Base-by-base conservation (phyloP, 306 rosid genomes). In the Elaeagnus macrophylla region DNA sequence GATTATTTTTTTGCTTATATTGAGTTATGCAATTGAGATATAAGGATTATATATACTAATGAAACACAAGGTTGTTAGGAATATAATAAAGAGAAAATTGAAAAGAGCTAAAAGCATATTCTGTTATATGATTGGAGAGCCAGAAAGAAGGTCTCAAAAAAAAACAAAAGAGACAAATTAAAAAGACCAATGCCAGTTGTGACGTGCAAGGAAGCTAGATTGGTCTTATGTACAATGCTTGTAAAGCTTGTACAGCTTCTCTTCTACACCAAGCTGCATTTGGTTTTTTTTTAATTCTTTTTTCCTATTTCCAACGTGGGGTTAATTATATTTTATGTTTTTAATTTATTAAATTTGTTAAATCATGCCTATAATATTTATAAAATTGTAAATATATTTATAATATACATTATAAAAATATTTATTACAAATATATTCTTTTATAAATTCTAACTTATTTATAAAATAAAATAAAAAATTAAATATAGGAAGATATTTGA, bases 161-260 rank as follows among this genome's bases (percentile, higher is more conserved):
- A 61, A 19, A 0, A 10, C 35, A 59, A 37, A n/a, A 50, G 38
- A 13, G 11, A 14, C n/a, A 39, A 13, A 10, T 15, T 13, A 39
- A 47, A 51, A 7, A 18, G 9, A 6, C 37, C 12, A 40, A 14
- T 25, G 45, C 25, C 12, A 10, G 11, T 37, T 47, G 53, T 63
- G 52, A 47, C 68, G 80, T 71, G 70, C 70, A 78, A 64, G 75
- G 54, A 71, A 78, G 9, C 48, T 15, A 18, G 39, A 7, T 13
- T 46, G 54, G 58, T n/a, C 65, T 8, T 15, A 19, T 12, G 36
- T 54, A 46, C 15, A 61, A 57, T 64, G 59, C 73, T 69, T 76
- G 37, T 7, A 51, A 56, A 12, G 15, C 35, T 49, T 51, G 68
- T 65, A 66, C 56, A 56, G 49, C 79, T 54, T 70, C 62, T 36